A percentile compares a stretch with the other conserved stretches of the same genome.
Evolutionary conservation across 139 green algal species (phyloP).

Genomic region (Penium margaritaceum): DNA sequence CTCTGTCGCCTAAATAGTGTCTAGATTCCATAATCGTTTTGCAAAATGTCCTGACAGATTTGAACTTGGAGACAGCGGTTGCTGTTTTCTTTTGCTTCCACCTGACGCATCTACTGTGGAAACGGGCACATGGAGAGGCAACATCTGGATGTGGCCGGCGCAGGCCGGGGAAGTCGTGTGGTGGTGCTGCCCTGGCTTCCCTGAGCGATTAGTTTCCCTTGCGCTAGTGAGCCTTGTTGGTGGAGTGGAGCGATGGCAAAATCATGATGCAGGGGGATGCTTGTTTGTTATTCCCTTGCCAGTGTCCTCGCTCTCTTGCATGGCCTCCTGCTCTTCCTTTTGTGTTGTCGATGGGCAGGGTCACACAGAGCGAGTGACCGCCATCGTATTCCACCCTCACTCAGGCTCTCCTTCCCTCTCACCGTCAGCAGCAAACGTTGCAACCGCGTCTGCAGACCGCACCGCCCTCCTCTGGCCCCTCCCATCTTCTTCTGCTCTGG

Average conservation of each 20-base stretch:
- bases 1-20: no score
- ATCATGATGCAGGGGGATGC: no score
- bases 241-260: background rate
- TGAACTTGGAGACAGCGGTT: no score
- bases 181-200: background rate
- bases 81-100: no score
- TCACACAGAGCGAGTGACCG: slow-evolving; percentile 69
- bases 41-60: no score
- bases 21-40: no score
- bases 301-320: background rate
- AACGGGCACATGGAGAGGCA: no score
- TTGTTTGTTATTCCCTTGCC: no score
- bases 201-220: background rate
- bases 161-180: no score
- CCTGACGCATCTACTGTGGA: no score
- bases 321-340: slow-evolving; percentile 11
- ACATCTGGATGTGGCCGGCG: no score
- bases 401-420: background rate
- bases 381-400: slow-evolving; percentile 77
- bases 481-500: no score
- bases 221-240: background rate
- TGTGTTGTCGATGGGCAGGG: slow-evolving; percentile 47
- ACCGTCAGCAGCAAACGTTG: slow-evolving; percentile 2
- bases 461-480: slow-evolving; percentile 44
- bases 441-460: slow-evolving; percentile 64